These are phyloP conservation scores for Platanus orientalis DNA, from an alignment of 164 flowering plant genomes.

Conservation along the genomic window DNA sequence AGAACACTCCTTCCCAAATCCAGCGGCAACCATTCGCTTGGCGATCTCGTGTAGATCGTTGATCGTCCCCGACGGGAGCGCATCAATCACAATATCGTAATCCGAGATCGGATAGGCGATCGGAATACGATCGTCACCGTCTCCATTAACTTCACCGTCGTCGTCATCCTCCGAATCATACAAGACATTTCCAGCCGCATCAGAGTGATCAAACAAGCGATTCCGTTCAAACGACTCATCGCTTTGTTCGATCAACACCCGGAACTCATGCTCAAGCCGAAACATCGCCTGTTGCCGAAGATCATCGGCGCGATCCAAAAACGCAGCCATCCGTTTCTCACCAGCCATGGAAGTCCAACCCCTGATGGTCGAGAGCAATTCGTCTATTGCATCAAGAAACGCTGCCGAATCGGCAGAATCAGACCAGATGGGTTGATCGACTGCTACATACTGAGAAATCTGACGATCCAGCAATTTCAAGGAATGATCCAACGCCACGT, in stretches of 20 bases:
- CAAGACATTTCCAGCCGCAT: too few species aligned
- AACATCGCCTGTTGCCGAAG: slow-evolving; percentile 74
- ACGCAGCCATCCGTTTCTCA: slow-evolving; percentile 50
- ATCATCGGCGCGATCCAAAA: slow-evolving; percentile 68
- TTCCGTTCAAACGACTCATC: slow-evolving; percentile 32
- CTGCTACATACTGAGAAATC: slow-evolving; percentile 51
- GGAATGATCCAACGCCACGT: slow-evolving; percentile 37
- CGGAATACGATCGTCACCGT: too few species aligned
- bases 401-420: slow-evolving; percentile 56
- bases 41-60: too few species aligned
- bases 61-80: too few species aligned
- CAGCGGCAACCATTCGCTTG: too few species aligned
- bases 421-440: too few species aligned
- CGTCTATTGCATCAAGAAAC: slow-evolving; percentile 75
- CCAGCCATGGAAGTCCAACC: slow-evolving; percentile 50
- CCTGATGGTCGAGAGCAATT: slow-evolving; percentile 40
- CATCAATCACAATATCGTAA: too few species aligned
- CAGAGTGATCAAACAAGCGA: too few species aligned
- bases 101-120: too few species aligned
- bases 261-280: slow-evolving; percentile 76
- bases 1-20: too few species aligned
- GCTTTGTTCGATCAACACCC: slow-evolving; percentile 50
- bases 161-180: too few species aligned
- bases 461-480: slow-evolving; percentile 55
- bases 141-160: too few species aligned